Evolutionary conservation across 2,329 filamentous ascomycete species (phyloP), one percentile per base, ranked within the genome.

Genomic region (Penicillium sp.): DNA sequence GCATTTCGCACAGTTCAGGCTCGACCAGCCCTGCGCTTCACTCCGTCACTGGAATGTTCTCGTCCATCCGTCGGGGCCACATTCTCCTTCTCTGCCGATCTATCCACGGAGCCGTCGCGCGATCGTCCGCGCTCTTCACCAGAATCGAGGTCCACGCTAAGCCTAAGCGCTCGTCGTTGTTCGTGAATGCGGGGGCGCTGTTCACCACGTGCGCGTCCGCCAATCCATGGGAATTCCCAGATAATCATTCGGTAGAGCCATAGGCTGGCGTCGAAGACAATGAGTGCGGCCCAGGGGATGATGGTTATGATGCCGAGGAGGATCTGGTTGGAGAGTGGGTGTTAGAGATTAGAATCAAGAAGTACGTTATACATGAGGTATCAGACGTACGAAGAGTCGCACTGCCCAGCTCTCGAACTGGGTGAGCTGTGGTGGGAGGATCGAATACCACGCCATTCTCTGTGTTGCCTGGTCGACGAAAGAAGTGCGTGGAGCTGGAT

Each of bases 241-340:
- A 74, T 74, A 10, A 75, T 60, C 11, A 77, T 71, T 49, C 83
- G 80, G 63, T 77, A 78, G 47, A 80, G 53, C 66, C 84, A 87
- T 34, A 85, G 73, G 20, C 78, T 52, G 44, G 83, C 64, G 61
- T 87, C 83, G 69, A 85, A 85, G 52, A 81, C 45, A 51, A 87
- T 70, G 28, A 86, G 66, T 20, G 77, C 68, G 4, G 76, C 65
- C 80, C 82, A 86, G 9, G 83, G 83, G 1, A 77, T 76, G 53
- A 86, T 79, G 37, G 76, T 78, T 35, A 85, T 56, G 35, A 79
- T 56, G 20, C 78, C 81, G 47, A 85, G 74, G 47, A 84, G 57
- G 26, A 86, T 66, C 82, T 86, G 31, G 31, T 41, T 14, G 37
- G 36, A 29, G 20, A 20, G 31, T 35, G 43, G 36, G 37, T 32